Base-by-base conservation (phyloP, 805 yeast species). In the Candida jianshihensis region DNA sequence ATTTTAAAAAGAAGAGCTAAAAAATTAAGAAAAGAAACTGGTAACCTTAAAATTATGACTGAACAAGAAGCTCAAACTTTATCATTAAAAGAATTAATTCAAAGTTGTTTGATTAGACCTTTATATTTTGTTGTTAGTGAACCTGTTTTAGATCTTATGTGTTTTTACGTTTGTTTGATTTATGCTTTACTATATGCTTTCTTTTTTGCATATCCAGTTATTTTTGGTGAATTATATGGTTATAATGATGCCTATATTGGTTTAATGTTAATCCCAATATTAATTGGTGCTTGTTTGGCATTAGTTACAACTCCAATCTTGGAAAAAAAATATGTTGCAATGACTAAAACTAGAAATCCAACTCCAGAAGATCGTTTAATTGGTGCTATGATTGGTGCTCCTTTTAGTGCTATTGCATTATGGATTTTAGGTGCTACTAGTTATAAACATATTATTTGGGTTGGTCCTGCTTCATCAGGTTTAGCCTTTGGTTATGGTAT, bases 191-290 rank as follows among this genome's bases (percentile, higher is more conserved):
- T 88, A 35, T 88, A 88, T 54, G 96, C 95, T 11, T 88, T 88
- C 68, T 88, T 88, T 77, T 88, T 87, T 63, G 96, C 97, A 1
- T 88, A 83, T 62, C 97, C 97, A 5, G 95, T 81, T 36, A 85
- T 88, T 35, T 88, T 88, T 58, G 72, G 70, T 37, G 82, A 78
- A 37, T 68, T 87, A 36, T 84, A 88, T 53, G 86, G 78, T 33
- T 87, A 68, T 60, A 69, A 79, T 46, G 95, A 86, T 58, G 84
- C 85, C 49, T 67, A 69, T 35, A 77, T 83, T 47, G 96, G 96
- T 25, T 64, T 88, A 48, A 85, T 89, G 95, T 72, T 84, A 48
- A 81, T 88, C 51, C 96, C 96, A 18, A 88, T 88, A 51, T 63
- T 88, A 44, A 85, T 88, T 40, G 97, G 97, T 45, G 96, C 96